phyloP scores from a whole-genome alignment of 495 filamentous ascomycete species.

The Aspergillus kassunensis region DNA sequence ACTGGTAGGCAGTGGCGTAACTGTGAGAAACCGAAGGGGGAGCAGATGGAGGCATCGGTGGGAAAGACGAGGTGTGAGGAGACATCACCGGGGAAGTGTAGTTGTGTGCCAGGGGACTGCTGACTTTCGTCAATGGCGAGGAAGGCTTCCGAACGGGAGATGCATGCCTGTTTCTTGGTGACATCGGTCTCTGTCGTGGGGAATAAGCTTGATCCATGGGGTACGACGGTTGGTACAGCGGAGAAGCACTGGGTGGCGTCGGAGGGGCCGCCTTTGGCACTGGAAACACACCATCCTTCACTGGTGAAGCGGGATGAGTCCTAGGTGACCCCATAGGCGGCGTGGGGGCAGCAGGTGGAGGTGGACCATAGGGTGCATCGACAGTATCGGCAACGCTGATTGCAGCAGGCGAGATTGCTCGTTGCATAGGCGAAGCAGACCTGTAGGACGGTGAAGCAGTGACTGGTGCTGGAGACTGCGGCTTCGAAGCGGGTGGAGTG shows the following conservation, averaged over 20 bases:
- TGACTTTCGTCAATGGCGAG: conserved; percentile 36
- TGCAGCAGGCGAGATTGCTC: conserved; percentile 16
- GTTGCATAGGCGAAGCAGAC: conserved; percentile 16
- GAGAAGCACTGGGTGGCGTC: conserved; percentile 17
- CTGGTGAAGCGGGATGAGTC: background rate
- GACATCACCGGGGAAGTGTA: conserved; percentile 41
- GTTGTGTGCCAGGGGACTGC: conserved; percentile 36
- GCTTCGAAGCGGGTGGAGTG: conserved; percentile 17
- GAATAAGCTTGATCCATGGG: conserved; percentile 17
- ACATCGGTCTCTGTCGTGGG: conserved; percentile 18
- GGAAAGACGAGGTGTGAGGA: conserved; percentile 21
- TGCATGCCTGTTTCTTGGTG: conserved; percentile 18
- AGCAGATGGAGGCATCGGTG: conserved; percentile 18
- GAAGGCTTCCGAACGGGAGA: conserved; percentile 27
- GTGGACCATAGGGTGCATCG: conserved; percentile 12
- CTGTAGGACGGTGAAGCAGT: conserved; percentile 10
- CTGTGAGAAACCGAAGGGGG: conserved; percentile 27
- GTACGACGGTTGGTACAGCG: conserved; percentile 14
- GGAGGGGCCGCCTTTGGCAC: conserved; percentile 11
- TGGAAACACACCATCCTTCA: conserved; percentile 8
- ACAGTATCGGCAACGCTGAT: conserved; percentile 7
- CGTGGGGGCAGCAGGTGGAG: conserved; percentile 16
- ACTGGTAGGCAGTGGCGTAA: conserved; percentile 31
- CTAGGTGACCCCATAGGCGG: conserved; percentile 15
- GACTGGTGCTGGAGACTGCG: conserved; percentile 9